Evolutionary conservation across 1,284 basidiomycete species (phyloP).

Genomic region (Leccinum proliferum): DNA sequence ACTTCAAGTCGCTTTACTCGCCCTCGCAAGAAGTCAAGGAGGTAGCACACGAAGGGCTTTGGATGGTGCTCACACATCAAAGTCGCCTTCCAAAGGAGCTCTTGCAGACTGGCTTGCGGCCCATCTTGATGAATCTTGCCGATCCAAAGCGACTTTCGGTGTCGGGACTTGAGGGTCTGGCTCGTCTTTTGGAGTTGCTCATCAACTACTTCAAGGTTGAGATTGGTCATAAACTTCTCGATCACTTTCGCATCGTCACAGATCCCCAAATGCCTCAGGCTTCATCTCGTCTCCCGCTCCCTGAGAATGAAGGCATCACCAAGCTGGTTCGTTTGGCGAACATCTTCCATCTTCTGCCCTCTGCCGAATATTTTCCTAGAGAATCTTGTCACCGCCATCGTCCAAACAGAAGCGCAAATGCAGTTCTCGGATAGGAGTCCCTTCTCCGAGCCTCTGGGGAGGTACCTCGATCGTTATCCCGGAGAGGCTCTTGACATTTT

Average conservation of each 20-base stretch:
- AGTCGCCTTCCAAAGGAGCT: constrained; percentile 94
- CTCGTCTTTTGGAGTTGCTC: constrained; percentile 90
- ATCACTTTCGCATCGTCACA: constrained; percentile 91
- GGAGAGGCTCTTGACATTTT: constrained; percentile 84
- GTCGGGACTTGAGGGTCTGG: constrained; percentile 92
- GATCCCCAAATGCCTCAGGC: constrained; percentile 80
- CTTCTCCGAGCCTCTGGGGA: constrained; percentile 91
- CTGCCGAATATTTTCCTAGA: constrained; percentile 88
- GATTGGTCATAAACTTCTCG: constrained; percentile 95
- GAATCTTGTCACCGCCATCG: constrained; percentile 80
- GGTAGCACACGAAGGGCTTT: constrained; percentile 88
- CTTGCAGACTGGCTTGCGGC: constrained; percentile 90
- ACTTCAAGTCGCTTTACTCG: constrained; percentile 99
- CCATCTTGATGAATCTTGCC: constrained; percentile 97
- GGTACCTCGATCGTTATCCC: constrained; percentile 91
- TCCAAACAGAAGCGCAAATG: constrained; percentile 91
- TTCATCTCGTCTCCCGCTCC: constrained; percentile 73
- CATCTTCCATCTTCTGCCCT: constrained; percentile 94
- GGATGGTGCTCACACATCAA: constrained; percentile 87
- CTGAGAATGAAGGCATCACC: constrained; percentile 88
- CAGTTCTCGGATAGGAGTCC: constrained; percentile 88
- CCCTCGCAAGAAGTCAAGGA: constrained; percentile 92
- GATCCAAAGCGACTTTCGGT: constrained; percentile 50
- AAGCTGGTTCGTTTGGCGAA: constrained; percentile 94
- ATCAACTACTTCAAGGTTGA: constrained; percentile 99